These are phyloP conservation scores for Sporothrix curviconia DNA, from an alignment of 2,329 filamentous ascomycete species.

Conservation along the genomic window DNA sequence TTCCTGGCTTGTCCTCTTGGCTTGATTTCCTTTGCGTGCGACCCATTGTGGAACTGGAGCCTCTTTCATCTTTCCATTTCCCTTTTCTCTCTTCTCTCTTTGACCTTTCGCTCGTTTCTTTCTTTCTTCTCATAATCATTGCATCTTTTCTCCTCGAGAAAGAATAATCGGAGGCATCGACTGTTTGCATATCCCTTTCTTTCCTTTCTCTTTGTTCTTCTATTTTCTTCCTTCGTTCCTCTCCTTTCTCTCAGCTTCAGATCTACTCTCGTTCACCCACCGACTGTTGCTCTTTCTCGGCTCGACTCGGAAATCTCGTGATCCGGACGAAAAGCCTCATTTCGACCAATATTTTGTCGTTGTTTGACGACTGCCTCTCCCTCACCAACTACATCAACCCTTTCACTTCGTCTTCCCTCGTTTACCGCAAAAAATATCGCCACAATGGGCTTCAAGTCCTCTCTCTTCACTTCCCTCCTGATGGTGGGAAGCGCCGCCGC, in stretches of 20 bases:
- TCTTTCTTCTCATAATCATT: neutral
- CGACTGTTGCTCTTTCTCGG: neutral
- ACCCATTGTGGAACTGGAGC: neutral
- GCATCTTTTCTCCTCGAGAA: neutral
- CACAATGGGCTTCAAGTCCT: conserved; percentile 27
- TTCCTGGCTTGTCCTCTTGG: neutral
- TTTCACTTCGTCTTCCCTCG: neutral
- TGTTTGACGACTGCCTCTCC: conserved; percentile 7
- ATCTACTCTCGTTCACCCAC: conserved; percentile 9
- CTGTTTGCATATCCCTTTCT: too few relatives aligned
- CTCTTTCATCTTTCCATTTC: neutral
- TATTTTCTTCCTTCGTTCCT: neutral
- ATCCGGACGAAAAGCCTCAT: neutral
- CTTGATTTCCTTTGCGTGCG: neutral
- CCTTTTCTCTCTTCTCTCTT: neutral
- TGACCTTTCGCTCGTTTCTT: neutral
- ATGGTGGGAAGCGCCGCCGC: conserved; percentile 33
- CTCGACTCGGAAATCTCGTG: neutral
- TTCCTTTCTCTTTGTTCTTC: neutral
- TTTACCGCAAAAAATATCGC: neutral
- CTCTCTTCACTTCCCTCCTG: conserved; percentile 30
- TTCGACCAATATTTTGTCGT: neutral
- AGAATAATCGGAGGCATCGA: too few relatives aligned
- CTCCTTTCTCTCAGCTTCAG: conserved; percentile 3
- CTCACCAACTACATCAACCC: neutral